Evolutionary conservation across 139 green algal genomes (phyloP).

Genomic region (Chlorella vulgaris): DNA sequence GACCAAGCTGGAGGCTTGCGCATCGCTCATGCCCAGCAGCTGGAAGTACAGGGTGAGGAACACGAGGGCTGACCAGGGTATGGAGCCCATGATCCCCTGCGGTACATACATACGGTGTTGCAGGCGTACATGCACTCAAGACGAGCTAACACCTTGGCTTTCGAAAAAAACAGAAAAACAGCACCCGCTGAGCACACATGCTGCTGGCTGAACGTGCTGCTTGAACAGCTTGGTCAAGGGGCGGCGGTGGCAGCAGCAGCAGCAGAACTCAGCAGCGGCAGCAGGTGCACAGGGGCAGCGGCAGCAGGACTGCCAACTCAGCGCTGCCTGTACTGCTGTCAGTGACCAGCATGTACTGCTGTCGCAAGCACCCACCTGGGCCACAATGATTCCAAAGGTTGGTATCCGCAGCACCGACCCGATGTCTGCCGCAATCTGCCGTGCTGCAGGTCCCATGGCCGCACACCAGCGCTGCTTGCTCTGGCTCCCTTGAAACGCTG

Average conservation of each 20-base stretch:
- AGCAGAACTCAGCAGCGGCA: not conserved
- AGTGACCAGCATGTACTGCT: not conserved
- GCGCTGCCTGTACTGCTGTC: not conserved
- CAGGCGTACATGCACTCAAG: not conserved
- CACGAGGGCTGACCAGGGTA: conserved; percentile 61
- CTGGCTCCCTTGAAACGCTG: not conserved
- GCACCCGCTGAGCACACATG: conserved; percentile 75
- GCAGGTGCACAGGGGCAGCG: not conserved
- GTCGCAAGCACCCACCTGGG: conserved; percentile 35
- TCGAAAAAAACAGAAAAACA: too few species aligned
- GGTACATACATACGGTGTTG: conserved; percentile 38
- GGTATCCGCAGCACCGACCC: conserved; percentile 48
- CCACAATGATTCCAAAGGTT: conserved; percentile 55
- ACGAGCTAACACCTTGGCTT: conserved; percentile 45
- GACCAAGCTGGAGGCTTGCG: conserved; percentile 36
- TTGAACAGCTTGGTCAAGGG: conserved; percentile 67
- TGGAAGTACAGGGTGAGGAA: conserved; percentile 74
- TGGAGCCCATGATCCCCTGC: conserved; percentile 63
- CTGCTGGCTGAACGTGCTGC: too few species aligned
- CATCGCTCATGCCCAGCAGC: conserved; percentile 66
- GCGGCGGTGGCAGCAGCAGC: not conserved
- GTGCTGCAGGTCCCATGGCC: not conserved
- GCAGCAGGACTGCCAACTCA: not conserved
- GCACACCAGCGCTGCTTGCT: not conserved
- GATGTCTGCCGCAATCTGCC: conserved; percentile 31